A percentile compares a stretch with the other conserved stretches of the same genome.
Conservation (phyloP, 2,329 filamentous ascomycete species). For the Pseudogymnoascus sp. region DNA sequence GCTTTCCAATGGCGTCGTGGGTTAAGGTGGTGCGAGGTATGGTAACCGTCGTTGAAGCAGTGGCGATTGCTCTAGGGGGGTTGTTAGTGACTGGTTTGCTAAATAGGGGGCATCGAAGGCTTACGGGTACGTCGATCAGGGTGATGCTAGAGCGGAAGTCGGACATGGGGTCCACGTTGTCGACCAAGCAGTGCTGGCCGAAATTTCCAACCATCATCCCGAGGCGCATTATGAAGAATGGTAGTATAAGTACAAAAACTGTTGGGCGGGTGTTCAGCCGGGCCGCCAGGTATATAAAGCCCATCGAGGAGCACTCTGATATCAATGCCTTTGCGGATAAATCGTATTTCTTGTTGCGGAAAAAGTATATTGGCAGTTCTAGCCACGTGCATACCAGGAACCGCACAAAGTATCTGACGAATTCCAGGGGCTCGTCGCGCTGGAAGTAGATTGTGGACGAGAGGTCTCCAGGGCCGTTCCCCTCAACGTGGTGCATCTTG, state of each 20-base stretch:
- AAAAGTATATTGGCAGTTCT: conserved; percentile 68
- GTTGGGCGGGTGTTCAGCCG: conserved; percentile 42
- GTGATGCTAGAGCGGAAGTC: conserved; percentile 76
- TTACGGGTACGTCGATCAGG: conserved; percentile 67
- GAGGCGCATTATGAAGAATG: conserved; percentile 57
- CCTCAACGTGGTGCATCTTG: conserved; percentile 79
- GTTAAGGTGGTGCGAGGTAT: conserved; percentile 75
- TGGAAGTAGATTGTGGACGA: conserved; percentile 72
- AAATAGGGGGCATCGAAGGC: conserved; percentile 25
- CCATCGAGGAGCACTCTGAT: conserved; percentile 56
- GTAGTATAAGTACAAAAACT: conserved; percentile 58
- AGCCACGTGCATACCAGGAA: conserved; percentile 70
- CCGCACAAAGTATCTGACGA: conserved; percentile 64
- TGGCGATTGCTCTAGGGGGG: conserved; percentile 62
- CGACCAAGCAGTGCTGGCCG: conserved; percentile 77
- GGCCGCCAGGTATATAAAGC: conserved; percentile 48
- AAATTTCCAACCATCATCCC: conserved; percentile 78
- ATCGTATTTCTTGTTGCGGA: conserved; percentile 49
- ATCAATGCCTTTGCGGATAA: conserved; percentile 49
- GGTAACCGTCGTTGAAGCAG: conserved; percentile 78
- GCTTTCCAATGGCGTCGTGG: conserved; percentile 75
- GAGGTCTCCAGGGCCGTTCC: conserved; percentile 69
- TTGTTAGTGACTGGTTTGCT: conserved; percentile 15
- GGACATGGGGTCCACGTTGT: conserved; percentile 65
- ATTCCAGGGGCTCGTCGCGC: conserved; percentile 58